Evolutionary conservation across 768 basidiomycete species (phyloP).

Genomic region (Fistulinella prunicolor): DNA sequence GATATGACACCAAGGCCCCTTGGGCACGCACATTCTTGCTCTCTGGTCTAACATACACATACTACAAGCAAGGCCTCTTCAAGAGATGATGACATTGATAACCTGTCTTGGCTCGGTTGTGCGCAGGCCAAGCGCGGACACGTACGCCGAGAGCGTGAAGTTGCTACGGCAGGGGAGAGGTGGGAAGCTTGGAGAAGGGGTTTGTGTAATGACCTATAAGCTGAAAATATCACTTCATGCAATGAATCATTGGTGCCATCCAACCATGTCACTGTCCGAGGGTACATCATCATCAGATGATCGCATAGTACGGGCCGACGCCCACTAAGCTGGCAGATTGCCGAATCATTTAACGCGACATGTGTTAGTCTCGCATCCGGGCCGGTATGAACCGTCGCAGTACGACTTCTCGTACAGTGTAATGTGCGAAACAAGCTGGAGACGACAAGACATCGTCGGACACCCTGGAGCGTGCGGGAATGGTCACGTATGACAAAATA

Average conservation of each 20-base stretch:
- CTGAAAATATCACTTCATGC: conserved; percentile 4
- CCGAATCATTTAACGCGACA: not conserved
- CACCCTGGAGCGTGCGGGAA: conserved; percentile 69
- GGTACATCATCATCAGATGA: not conserved
- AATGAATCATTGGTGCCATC: not conserved
- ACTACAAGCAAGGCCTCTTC: not conserved
- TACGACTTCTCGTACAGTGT: conserved; percentile 81
- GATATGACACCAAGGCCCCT: not conserved
- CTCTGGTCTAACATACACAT: not conserved
- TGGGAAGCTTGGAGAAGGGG: not conserved
- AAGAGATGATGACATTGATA: not conserved
- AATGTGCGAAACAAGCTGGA: conserved; percentile 73
- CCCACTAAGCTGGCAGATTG: not conserved
- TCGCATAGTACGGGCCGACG: not conserved
- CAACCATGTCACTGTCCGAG: not conserved
- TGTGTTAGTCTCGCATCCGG: conserved; percentile 76
- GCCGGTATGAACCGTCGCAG: conserved; percentile 87
- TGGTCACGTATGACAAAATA: conserved; percentile 87
- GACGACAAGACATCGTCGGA: conserved; percentile 52
- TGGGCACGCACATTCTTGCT: not conserved
- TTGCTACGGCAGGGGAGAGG: conserved; percentile 1
- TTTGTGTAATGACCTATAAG: conserved; percentile 17
- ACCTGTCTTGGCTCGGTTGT: not conserved
- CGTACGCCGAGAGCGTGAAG: conserved; percentile 1
- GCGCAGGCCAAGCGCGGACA: conserved; percentile 1